A percentile compares a stretch with the other conserved stretches of the same genome.
phyloP scores from a whole-genome alignment of 345 rosid genomes.

The Rhodamnia rubescens region DNA sequence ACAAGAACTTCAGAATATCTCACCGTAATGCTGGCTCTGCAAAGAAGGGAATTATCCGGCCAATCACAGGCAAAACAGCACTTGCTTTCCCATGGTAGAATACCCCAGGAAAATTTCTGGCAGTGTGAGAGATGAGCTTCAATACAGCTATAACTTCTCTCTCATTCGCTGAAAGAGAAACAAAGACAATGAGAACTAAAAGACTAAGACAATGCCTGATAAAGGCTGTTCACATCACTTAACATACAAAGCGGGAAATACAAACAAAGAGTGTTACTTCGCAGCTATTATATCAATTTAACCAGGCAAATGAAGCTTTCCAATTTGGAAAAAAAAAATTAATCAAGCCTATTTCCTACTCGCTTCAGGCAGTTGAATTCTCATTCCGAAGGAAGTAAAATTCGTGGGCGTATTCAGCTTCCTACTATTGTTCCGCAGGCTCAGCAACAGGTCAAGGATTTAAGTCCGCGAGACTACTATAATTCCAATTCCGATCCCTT shows the following conservation, averaged over 20 bases:
- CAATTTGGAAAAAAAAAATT: background rate
- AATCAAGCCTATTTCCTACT: background rate
- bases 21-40: constrained; percentile 72
- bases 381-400: background rate
- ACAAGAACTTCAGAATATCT: constrained; percentile 6
- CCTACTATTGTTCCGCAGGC: background rate
- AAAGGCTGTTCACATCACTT: background rate
- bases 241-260: background rate
- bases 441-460: background rate
- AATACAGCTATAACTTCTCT: constrained; percentile 74
- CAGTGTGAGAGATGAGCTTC: constrained; percentile 71
- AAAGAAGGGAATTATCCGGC: constrained; percentile 69
- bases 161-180: constrained; percentile 44
- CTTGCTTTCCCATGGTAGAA: constrained; percentile 74
- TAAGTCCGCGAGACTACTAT: background rate
- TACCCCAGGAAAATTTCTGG: constrained; percentile 70
- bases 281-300: background rate
- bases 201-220: background rate
- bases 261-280: background rate
- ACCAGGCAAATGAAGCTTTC: background rate
- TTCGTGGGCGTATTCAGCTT: background rate
- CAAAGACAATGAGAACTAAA: background rate
- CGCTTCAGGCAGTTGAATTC: background rate
- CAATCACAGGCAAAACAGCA: constrained; percentile 64
- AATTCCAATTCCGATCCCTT: background rate